These are phyloP conservation scores for Diaporthe caulivora DNA, from an alignment of 2,329 filamentous ascomycete species.

Conservation along the genomic window DNA sequence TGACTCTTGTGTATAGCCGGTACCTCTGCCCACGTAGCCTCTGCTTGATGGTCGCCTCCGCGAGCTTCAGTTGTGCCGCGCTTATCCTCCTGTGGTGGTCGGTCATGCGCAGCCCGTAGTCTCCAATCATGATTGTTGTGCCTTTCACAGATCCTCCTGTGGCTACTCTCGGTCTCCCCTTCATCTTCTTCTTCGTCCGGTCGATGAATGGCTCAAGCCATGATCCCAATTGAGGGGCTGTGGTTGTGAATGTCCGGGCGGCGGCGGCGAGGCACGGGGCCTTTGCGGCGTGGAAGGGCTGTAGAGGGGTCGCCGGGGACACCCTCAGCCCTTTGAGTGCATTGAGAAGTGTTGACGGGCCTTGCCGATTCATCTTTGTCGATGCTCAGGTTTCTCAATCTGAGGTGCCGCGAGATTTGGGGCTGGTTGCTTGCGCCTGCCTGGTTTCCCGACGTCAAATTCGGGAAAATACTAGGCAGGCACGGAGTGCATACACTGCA, in stretches of 20 bases:
- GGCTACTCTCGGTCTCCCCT: slow-evolving; percentile 87
- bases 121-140: slow-evolving; percentile 95
- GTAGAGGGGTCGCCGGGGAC: slow-evolving; percentile 54
- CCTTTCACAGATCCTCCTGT: slow-evolving; percentile 93
- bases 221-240: slow-evolving; percentile 68
- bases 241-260: slow-evolving; percentile 80
- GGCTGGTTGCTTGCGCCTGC: slow-evolving; percentile 23
- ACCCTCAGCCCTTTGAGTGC: slow-evolving; percentile 65
- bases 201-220: slow-evolving; percentile 86
- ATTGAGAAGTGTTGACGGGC: slow-evolving; percentile 58
- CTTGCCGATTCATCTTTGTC: slow-evolving; percentile 58
- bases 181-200: slow-evolving; percentile 89
- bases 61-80: slow-evolving; percentile 86
- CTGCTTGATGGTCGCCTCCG: slow-evolving; percentile 92
- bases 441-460: slow-evolving; percentile 27
- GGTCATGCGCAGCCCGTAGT: slow-evolving; percentile 92
- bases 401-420: slow-evolving; percentile 4
- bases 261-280: slow-evolving; percentile 51
- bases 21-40: slow-evolving; percentile 92
- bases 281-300: slow-evolving; percentile 51
- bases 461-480: slow-evolving; percentile 33
- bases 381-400: slow-evolving; percentile 35
- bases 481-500: background rate
- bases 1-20: slow-evolving; percentile 89
- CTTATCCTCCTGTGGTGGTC: slow-evolving; percentile 94